phyloP scores from a whole-genome alignment of 192 early-diverging fungal genomes.

The Cetraspora pellucida region DNA sequence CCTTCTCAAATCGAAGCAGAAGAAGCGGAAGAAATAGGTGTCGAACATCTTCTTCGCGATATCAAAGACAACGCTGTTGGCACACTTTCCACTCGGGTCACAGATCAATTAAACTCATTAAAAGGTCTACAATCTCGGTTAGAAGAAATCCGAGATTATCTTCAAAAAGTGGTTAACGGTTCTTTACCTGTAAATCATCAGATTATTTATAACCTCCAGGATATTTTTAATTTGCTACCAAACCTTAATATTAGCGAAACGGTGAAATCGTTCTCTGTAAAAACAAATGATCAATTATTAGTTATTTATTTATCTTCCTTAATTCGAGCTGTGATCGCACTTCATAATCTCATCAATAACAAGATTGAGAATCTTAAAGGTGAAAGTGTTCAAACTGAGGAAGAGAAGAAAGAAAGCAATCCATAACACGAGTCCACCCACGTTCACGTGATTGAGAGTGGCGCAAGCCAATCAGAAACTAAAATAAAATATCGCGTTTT shows the following conservation, averaged over 20 bases:
- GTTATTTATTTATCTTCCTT: conserved; percentile 91
- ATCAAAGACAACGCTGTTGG: conserved; percentile 98
- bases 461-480: too few species aligned
- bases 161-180: conserved; percentile 85
- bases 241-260: conserved; percentile 82
- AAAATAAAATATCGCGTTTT: too few species aligned
- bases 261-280: conserved; percentile 82
- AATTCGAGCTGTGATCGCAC: conserved; percentile 92
- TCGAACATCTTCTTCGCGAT: conserved; percentile 96
- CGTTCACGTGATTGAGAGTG: too few species aligned
- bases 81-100: conserved; percentile 90
- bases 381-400: conserved; percentile 53
- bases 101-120: conserved; percentile 88
- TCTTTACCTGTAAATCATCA: conserved; percentile 92
- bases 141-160: conserved; percentile 84
- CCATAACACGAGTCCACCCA: conserved; percentile 36
- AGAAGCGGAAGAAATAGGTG: conserved; percentile 99
- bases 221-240: conserved; percentile 97
- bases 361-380: conserved; percentile 87
- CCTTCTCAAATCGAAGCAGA: conserved; percentile 96
- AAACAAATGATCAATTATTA: conserved; percentile 95
- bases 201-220: conserved; percentile 98
- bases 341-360: conserved; percentile 97
- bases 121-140: conserved; percentile 85
- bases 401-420: conserved; percentile 42